Evolutionary conservation across 306 rosid species (phyloP), one percentile per base, ranked within the genome.

Genomic region (Inga laurina): DNA sequence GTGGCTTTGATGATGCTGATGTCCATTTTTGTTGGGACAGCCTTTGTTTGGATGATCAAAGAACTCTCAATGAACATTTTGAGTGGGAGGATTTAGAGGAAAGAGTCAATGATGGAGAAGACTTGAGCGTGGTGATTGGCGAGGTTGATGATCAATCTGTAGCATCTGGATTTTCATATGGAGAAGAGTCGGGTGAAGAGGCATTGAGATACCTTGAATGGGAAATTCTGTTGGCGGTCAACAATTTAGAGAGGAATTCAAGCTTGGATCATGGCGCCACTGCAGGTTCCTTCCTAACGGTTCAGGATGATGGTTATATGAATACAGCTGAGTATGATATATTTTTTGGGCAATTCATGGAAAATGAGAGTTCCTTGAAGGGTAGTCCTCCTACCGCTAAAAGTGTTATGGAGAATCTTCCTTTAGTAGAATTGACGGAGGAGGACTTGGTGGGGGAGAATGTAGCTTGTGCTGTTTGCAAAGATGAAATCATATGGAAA

Each of bases 331-430:
- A 90, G 46, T 92, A 85, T 27, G 97, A 93, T 46, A 64, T 88
- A 71, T 84, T 90, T 24, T 91, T 94, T 1, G 94, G 92, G 71
- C 92, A 91, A 76, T 88, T 94, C 39, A 83, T 92, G 49, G 97
- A 93, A 79, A 94, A 88, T 75, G 97, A 91, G 69, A 83, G 37
- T 79, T 86, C 81, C 45, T 79, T 83, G 75, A 92, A 91, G 87
- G 97, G 95, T 18, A 89, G 94, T 44, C 98, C 98, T 52, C 98
- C 98, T 0, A 92, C 98, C 0, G 90, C 97, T 0, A 87, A 85
- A 64, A 79, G 86, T 41, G 88, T 83, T 1, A 91, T 94, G 78
- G 93, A 94, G 83, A 90, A 79, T 80, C 97, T 94, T 51, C 98
- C 94, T 2, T 52, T 89, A 51, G 97, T 94, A 69, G 91, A 89